These are phyloP conservation scores for Aspergillus fructus DNA, from an alignment of 2,329 filamentous ascomycete genomes.

Conservation along the genomic window DNA sequence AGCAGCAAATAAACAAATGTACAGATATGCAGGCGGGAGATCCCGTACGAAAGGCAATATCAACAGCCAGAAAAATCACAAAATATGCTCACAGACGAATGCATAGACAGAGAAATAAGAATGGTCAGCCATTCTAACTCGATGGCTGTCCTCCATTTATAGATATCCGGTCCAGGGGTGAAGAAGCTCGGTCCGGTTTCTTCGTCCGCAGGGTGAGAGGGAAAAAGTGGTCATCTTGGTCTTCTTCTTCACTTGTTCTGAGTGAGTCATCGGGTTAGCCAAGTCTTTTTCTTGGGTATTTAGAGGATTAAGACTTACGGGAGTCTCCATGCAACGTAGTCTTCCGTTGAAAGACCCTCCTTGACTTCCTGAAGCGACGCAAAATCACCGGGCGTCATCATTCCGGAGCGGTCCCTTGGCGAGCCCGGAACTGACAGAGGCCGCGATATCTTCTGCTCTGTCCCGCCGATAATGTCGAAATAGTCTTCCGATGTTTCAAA, in stretches of 20 bases:
- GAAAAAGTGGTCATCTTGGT: constrained; percentile 74
- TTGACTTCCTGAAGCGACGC: constrained; percentile 91
- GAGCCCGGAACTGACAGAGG: constrained; percentile 93
- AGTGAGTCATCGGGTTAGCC: constrained; percentile 20
- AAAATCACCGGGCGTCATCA: constrained; percentile 99
- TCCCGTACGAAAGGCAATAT: not conserved
- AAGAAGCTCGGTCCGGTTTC: constrained; percentile 39
- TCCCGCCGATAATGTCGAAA: constrained; percentile 86
- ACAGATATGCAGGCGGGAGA: not conserved
- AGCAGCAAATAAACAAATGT: not conserved
- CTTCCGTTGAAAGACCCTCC: constrained; percentile 90
- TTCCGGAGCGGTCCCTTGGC: constrained; percentile 83
- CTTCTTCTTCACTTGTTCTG: constrained; percentile 78
- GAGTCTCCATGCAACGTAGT: constrained; percentile 97
- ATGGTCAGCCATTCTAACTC: not conserved
- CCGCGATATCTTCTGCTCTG: constrained; percentile 91
- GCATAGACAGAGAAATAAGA: not conserved
- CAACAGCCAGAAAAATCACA: not conserved
- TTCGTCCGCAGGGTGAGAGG: constrained; percentile 63
- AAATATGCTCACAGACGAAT: not conserved
- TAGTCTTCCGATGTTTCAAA: constrained; percentile 77
- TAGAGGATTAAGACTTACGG: constrained; percentile 67
- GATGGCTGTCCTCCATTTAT: constrained; percentile 26
- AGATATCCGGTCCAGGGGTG: constrained; percentile 37
- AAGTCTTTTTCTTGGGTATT: not conserved